Conservation (phyloP, 2,329 filamentous ascomycete species). For the Phaeoacremonium minimum region DNA sequence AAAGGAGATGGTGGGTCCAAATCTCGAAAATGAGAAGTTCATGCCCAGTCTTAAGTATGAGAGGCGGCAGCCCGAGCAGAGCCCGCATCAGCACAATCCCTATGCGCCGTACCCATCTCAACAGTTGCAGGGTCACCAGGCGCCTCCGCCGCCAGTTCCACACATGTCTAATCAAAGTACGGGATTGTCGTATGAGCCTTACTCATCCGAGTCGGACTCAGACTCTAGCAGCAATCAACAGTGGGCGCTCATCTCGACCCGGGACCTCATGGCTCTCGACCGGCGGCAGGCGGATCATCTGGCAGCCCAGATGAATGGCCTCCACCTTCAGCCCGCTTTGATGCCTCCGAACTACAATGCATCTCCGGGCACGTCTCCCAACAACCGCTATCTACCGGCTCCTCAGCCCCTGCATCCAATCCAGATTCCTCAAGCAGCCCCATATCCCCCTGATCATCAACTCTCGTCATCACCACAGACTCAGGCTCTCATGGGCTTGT, state of each 20-base stretch:
- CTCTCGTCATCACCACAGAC: conserved; percentile 26
- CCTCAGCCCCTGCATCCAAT: no score
- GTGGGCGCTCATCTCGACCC: conserved; percentile 48
- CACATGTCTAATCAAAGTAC: conserved; percentile 13
- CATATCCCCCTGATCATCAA: conserved; percentile 15
- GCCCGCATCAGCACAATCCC: conserved; percentile 8
- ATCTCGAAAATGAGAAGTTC: conserved; percentile 34
- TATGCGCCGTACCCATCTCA: conserved; percentile 10
- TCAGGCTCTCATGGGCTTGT: conserved; percentile 23
- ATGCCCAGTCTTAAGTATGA: conserved; percentile 32
- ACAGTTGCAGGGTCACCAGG: conserved; percentile 6
- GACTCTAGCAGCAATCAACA: conserved; percentile 23
- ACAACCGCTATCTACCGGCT: conserved; percentile 23
- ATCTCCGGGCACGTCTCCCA: conserved; percentile 28
- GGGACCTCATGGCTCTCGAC: conserved; percentile 47
- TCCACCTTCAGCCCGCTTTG: conserved; percentile 30
- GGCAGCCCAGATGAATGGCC: conserved; percentile 32
- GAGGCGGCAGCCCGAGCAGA: conserved; percentile 23
- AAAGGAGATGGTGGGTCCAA: conserved; percentile 29
- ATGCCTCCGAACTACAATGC: conserved; percentile 26
- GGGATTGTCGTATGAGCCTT: conserved; percentile 26
- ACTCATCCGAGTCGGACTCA: conserved; percentile 28
- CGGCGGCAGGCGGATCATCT: conserved; percentile 30
- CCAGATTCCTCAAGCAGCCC: conserved; percentile 23
- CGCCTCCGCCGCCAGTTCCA: conserved; percentile 1